A percentile compares a stretch with the other conserved stretches of the same genome.
phyloP scores from a whole-genome alignment of 805 yeast species.

The Monosporozyma siamensis region DNA sequence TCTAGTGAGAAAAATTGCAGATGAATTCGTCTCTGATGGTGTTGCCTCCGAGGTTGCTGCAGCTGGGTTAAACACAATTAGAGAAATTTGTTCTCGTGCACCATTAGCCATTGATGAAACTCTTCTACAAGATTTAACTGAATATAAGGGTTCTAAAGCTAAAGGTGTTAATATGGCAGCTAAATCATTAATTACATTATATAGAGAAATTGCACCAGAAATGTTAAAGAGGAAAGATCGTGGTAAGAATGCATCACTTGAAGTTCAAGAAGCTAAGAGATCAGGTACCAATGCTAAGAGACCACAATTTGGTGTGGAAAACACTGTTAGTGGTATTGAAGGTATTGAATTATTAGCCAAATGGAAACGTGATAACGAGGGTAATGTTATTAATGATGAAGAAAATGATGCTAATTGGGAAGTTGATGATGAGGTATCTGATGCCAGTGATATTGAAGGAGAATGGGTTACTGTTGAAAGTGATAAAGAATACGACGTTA shows the following conservation, averaged over 20 bases:
- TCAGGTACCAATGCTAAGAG: conserved; percentile 27
- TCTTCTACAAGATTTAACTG: conserved; percentile 79
- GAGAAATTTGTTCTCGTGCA: conserved; percentile 88
- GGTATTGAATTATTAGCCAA: conserved; percentile 84
- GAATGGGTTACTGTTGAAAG: conserved; percentile 89
- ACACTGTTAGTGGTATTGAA: conserved; percentile 62
- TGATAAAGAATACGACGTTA: conserved; percentile 61
- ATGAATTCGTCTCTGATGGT: conserved; percentile 97
- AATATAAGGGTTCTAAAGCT: conserved; percentile 85
- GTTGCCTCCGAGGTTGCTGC: conserved; percentile 97
- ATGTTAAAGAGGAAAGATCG: conserved; percentile 86
- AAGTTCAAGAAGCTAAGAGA: conserved; percentile 52
- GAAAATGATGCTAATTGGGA: conserved; percentile 50
- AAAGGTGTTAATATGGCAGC: conserved; percentile 95
- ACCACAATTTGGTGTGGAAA: conserved; percentile 70
- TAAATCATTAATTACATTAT: conserved; percentile 70
- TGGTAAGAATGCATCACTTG: conserved; percentile 87
- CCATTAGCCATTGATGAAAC: conserved; percentile 89
- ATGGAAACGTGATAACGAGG: conserved; percentile 52
- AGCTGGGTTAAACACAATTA: conserved; percentile 91
- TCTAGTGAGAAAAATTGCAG: conserved; percentile 85
- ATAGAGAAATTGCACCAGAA: conserved; percentile 93
- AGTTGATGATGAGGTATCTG: conserved; percentile 41
- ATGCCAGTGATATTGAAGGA: conserved; percentile 50
- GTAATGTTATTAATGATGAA: conserved; percentile 44